These are phyloP conservation scores for Candida anutae DNA, from an alignment of 1,139 yeast species.

Conservation along the genomic window DNA sequence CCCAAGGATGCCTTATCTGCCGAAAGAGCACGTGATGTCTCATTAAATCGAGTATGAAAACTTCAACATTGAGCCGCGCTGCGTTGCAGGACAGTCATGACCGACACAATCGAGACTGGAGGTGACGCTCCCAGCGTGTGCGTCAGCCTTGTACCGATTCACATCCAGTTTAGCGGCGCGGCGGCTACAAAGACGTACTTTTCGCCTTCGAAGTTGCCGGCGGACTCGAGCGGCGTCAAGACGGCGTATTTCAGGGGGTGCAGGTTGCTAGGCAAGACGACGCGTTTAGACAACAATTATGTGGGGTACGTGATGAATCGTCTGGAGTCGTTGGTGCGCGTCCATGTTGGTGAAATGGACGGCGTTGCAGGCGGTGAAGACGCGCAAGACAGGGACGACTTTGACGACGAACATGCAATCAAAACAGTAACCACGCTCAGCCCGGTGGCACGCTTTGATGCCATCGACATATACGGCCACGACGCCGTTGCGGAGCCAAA, in stretches of 20 bases:
- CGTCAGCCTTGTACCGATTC: slow-evolving; percentile 34
- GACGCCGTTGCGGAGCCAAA: slow-evolving; percentile 25
- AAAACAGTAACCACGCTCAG: slow-evolving; percentile 20
- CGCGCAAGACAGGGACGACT: slow-evolving; percentile 8
- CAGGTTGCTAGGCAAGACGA: slow-evolving; percentile 10
- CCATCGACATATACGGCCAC: slow-evolving; percentile 31
- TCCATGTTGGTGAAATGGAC: slow-evolving; percentile 24
- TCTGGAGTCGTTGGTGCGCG: slow-evolving; percentile 19
- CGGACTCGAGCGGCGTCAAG: slow-evolving; percentile 11
- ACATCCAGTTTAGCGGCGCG: slow-evolving; percentile 29
- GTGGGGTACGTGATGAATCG: slow-evolving; percentile 21
- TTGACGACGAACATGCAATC: slow-evolving; percentile 10
- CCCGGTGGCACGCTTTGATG: slow-evolving; percentile 25
- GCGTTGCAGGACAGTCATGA: no score
- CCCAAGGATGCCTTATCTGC: no score
- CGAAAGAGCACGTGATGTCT: no score
- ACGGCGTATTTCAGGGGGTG: slow-evolving; percentile 36
- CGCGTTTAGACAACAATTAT: neutral
- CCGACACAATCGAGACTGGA: slow-evolving; percentile 6
- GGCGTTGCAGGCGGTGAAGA: slow-evolving; percentile 14
- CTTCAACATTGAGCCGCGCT: no score
- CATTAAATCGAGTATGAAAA: no score
- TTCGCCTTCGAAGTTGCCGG: slow-evolving; percentile 24
- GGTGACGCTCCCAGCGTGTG: slow-evolving; percentile 7
- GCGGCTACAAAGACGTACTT: slow-evolving; percentile 32